Evolutionary conservation across 306 rosid genomes (phyloP), one percentile per base, ranked within the genome.

Genomic region (Cucumis cinereus): DNA sequence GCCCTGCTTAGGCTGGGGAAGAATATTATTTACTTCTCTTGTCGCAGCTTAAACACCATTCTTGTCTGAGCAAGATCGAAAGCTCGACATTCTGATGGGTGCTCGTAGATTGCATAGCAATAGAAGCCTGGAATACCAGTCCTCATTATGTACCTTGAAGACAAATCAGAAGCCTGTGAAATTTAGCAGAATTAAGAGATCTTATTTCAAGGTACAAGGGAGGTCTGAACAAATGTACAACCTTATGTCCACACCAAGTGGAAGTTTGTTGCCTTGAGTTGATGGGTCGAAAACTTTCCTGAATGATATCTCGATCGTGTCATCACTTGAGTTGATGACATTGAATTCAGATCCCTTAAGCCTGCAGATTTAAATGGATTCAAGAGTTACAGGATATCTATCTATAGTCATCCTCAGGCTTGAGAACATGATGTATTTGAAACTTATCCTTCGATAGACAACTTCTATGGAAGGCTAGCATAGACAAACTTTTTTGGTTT

Each of bases 1-100:
- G 57, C 19, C 33, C 14, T 71, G 16, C 63, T 57, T 22, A 20
- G 61, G 61, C 30, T 56, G 30, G 17, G 33, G 3, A 26, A 26
- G 49, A 19, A 24, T 14, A 36, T 28, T 24, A 14, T 52, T 73
- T 78, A 86, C 87, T 83, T 83, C 20, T 86, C 89, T 66, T 70
- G 66, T 80, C 84, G 76, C 43, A 85, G 50, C 76, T 85, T 85
- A 26, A 82, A 82, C 30, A 77, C 86, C 82, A 81, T 81, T 62
- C 89, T 86, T 45, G 89, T 86, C 73, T 86, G 87, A 36, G 87
- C 87, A 50, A 86, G 78, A 77, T 83, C 83, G n/a, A 81, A 72
- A 23, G 82, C 83, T 1, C 49, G 85, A 15, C 80, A 77, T 52
- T 76, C 85, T 30, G 79, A 41, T 14, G 77, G 82, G 59, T 83